Evolutionary conservation across 257 asterid genomes (phyloP).

Genomic region (Verbena officinalis): DNA sequence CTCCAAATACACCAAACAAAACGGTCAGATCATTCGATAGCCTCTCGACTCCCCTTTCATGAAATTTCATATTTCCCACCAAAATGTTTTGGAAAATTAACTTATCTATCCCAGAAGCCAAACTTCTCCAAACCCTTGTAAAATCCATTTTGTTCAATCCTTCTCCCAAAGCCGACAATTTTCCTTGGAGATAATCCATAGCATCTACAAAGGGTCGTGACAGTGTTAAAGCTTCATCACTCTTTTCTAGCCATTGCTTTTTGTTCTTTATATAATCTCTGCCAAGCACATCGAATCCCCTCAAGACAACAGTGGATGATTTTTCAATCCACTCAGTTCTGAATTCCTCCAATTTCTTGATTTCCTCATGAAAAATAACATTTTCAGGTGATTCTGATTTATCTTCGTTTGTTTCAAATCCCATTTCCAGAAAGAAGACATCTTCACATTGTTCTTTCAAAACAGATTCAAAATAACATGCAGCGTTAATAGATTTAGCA

Average conservation of each 20-base stretch:
- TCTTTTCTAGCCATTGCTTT: conserved; percentile 88
- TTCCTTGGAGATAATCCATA: conserved; percentile 79
- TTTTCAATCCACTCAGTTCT: conserved; percentile 81
- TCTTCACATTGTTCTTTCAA: conserved; percentile 79
- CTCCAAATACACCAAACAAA: conserved; percentile 65
- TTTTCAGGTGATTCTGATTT: conserved; percentile 35
- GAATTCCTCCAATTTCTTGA: conserved; percentile 57
- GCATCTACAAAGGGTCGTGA: conserved; percentile 73
- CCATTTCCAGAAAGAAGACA: conserved; percentile 87
- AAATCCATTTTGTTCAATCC: conserved; percentile 68
- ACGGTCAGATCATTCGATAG: conserved; percentile 66
- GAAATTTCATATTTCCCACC: conserved; percentile 61
- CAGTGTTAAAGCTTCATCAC: conserved; percentile 55
- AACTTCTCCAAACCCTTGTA: conserved; percentile 78
- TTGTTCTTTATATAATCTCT: conserved; percentile 85
- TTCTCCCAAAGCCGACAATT: conserved; percentile 63
- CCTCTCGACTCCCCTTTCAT: conserved; percentile 71
- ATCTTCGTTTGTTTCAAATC: conserved; percentile 33
- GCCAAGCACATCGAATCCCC: conserved; percentile 80
- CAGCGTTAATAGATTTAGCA: conserved; percentile 74
- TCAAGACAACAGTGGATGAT: conserved; percentile 74
- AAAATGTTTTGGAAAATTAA: conserved; percentile 57
- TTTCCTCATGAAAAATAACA: conserved; percentile 58
- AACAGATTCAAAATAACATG: conserved; percentile 50
- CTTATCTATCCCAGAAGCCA: conserved; percentile 73